These are phyloP conservation scores for Mycena latifolia DNA, from an alignment of 768 basidiomycete genomes.

Conservation along the genomic window DNA sequence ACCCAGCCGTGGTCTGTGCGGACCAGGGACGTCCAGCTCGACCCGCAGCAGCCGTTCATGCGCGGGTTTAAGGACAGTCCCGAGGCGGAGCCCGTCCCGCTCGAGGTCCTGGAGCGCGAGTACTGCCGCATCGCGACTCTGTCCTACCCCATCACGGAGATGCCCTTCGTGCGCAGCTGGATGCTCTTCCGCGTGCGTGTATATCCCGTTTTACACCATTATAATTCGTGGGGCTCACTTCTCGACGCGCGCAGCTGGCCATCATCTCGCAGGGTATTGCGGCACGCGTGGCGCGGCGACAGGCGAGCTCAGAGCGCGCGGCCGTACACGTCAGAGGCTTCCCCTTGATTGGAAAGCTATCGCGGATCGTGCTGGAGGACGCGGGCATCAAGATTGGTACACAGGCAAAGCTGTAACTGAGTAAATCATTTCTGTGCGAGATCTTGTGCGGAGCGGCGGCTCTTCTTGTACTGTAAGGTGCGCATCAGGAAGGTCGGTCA, in stretches of 20 bases:
- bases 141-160: slow-evolving; percentile 81
- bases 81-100: slow-evolving; percentile 67
- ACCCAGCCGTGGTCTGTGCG: slow-evolving; percentile 86
- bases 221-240: not conserved
- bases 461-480: too few species aligned
- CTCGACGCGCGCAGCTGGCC: slow-evolving; percentile 61
- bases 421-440: too few species aligned
- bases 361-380: slow-evolving; percentile 69
- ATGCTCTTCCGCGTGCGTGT: slow-evolving; percentile 81
- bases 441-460: too few species aligned
- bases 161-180: slow-evolving; percentile 88
- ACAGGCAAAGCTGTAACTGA: slow-evolving; percentile 34
- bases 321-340: slow-evolving; percentile 59
- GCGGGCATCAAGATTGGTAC: slow-evolving; percentile 51
- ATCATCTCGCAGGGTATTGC: slow-evolving; percentile 93
- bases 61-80: slow-evolving; percentile 75
- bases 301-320: slow-evolving; percentile 91
- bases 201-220: not conserved
- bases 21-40: slow-evolving; percentile 49
- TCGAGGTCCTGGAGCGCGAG: slow-evolving; percentile 84
- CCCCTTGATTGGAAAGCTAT: slow-evolving; percentile 73
- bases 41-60: slow-evolving; percentile 45
- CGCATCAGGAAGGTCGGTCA: too few species aligned
- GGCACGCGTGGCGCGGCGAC: slow-evolving; percentile 84
- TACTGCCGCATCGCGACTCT: slow-evolving; percentile 77